Evolutionary conservation across 768 basidiomycete genomes (phyloP), one percentile per base, ranked within the genome.

Genomic region (Dentipellis sp.): DNA sequence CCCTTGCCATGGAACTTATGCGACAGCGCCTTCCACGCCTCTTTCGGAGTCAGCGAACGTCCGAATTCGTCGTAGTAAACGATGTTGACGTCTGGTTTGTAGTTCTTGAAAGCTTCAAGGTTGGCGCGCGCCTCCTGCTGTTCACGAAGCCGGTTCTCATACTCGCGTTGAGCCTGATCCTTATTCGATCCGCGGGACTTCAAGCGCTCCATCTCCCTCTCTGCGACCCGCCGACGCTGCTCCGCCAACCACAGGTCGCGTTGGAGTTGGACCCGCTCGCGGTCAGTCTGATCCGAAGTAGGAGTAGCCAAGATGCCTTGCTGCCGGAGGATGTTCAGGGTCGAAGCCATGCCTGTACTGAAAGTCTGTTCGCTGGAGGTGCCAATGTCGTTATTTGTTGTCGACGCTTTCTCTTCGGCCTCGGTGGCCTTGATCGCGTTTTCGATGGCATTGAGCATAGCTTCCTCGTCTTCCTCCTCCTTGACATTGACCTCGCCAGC

Each of bases 1-100:
- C 92, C 92, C 71, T 98, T 97, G 37, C 97, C 97, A 63, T 99
- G 97, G 82, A 99, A 98, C 67, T 91, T 90, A 69, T 99, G 97
- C 46, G 91, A 94, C 45, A 99, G 74, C 16, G 93, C 91, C 73
- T 97, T 97, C 94, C 95, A 98, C 5, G 95, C 94, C 74, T 99
- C 97, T 76, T 97, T 97, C 17, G 86, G 86, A 21, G 90, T 91
- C 68, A 94, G 72, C 56, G 78, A 67, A 39, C 97, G 79, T 49
- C 97, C 97, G 67, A 92, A 91, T 69, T 99, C 95, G 66, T 99
- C 97, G 61, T 94, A 86, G 68, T 99, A 99, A 50, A 89, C 88
- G 65, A 98, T 91, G 61, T 95, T 91, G 64, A 99, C 78, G 71
- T 95, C 94, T 5, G 97, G 97, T 71, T 95, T 97, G 76, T 99